Conservation (phyloP, 2,329 filamentous ascomycete genomes). For the Penicillium decumbens region DNA sequence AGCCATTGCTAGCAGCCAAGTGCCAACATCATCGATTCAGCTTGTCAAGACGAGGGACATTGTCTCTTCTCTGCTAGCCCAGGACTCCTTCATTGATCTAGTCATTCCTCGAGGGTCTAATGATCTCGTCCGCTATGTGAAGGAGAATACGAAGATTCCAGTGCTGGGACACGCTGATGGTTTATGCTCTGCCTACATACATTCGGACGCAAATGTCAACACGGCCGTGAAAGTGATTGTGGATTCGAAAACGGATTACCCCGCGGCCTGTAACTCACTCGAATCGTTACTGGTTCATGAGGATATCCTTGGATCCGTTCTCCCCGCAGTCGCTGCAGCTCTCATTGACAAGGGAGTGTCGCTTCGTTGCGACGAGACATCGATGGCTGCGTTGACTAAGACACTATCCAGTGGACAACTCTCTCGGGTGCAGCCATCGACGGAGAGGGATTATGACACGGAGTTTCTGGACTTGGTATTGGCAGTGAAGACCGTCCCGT, state of each 20-base stretch:
- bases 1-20: conserved; percentile 66
- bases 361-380: conserved; percentile 70
- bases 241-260: conserved; percentile 91
- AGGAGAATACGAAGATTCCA: conserved; percentile 85
- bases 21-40: conserved; percentile 84
- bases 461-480: conserved; percentile 84
- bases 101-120: conserved; percentile 91
- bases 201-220: conserved; percentile 66
- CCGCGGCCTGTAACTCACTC: conserved; percentile 90
- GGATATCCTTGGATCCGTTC: conserved; percentile 59
- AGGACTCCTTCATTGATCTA: conserved; percentile 85
- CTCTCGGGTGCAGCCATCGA: conserved; percentile 59
- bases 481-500: conserved; percentile 71
- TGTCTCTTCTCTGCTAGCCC: conserved; percentile 78
- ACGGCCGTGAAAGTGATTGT: conserved; percentile 73
- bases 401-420: conserved; percentile 43
- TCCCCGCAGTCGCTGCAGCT: conserved; percentile 68
- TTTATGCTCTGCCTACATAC: conserved; percentile 80
- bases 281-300: conserved; percentile 87
- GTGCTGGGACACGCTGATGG: conserved; percentile 96
- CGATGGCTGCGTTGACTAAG: conserved; percentile 59
- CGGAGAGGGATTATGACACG: conserved; percentile 70
- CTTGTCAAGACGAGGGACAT: conserved; percentile 90
- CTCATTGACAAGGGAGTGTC: conserved; percentile 72
- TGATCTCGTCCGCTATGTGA: conserved; percentile 84